Evolutionary conservation across 31 red algal genomes (phyloP), one percentile per base, ranked within the genome.

Genomic region (Asparagopsis taxiformis): DNA sequence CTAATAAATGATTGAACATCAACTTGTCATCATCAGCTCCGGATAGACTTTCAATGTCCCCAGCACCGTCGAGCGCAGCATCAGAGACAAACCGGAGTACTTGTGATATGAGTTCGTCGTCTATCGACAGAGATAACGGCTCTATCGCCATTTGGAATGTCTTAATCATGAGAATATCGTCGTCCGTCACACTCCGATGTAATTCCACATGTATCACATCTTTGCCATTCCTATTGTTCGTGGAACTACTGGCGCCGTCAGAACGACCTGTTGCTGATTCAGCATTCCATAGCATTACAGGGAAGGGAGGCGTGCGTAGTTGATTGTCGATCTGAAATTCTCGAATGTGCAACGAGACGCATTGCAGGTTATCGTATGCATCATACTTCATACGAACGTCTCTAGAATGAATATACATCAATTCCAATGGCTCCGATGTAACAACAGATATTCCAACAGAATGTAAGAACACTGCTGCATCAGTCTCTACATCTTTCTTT

Each of bases 321-420:
- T 91, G 85, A 36, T 96, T 96, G 51, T 96, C 92, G 24, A 96
- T 49, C 59, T 96, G 92, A 46, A 90, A 62, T 19, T 70, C 63
- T 32, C 56, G 49, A 46, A 84, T 46, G 62, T 74, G 70, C 3
- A 91, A 34, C n/a, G 70, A 54, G 24, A 74, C 70, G 41, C 64
- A 51, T 76, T 87, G 67, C 22, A 51, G 9, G 21, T 68, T 49
- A 6, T 28, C 41, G 22, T 34, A 62, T 17, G 68, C 61, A 44
- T 94, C 77, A 48, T 79, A 62, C 30, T 94, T 82, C 46, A 94
- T 26, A 41, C 59, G 59, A 30, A 96, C 25, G 34, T 70, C 74
- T 15, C 60, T 73, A 13, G 56, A 41, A 0, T 49, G 59, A 1
- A 91, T 67, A 58, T 91, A 96, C n/a, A 85, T 61, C 8, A 96